Percentiles rank a stretch among this genome's conserved stretches.
phyloP scores from a whole-genome alignment of 179 eudicot genomes.

The Silene noctiflora region DNA sequence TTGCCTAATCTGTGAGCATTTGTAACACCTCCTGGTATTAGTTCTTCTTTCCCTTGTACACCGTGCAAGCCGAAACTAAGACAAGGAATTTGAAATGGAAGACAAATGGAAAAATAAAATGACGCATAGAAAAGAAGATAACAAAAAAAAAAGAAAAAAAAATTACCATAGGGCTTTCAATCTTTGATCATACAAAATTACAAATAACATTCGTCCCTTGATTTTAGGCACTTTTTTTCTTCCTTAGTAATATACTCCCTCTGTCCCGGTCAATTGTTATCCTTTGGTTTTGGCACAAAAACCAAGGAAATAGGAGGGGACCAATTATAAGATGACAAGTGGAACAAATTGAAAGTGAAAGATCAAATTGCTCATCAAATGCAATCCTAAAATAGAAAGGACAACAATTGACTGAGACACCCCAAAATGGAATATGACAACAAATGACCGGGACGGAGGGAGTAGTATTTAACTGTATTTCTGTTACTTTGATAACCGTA shows the following conservation, averaged over 20 bases:
- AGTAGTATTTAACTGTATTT: background rate
- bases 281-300: no score
- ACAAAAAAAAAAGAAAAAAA: background rate
- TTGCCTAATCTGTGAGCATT: constrained; percentile 99
- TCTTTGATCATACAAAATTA: no score
- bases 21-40: constrained; percentile 82
- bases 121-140: background rate
- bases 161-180: background rate
- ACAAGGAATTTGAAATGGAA: constrained; percentile 4
- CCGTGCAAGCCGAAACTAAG: constrained; percentile 25
- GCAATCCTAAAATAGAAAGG: no score
- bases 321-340: no score
- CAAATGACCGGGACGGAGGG: no score
- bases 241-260: background rate
- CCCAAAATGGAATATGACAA: no score
- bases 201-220: background rate
- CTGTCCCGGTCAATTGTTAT: no score
- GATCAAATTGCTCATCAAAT: no score
- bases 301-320: no score
- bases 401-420: no score
- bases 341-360: no score
- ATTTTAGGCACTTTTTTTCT: no score
- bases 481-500: constrained; percentile 11
- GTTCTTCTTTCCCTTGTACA: constrained; percentile 47
- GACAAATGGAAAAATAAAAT: background rate